Evolutionary conservation across 495 filamentous ascomycete species (phyloP), one percentile per base, ranked within the genome.

Genomic region (Collariella sp.): DNA sequence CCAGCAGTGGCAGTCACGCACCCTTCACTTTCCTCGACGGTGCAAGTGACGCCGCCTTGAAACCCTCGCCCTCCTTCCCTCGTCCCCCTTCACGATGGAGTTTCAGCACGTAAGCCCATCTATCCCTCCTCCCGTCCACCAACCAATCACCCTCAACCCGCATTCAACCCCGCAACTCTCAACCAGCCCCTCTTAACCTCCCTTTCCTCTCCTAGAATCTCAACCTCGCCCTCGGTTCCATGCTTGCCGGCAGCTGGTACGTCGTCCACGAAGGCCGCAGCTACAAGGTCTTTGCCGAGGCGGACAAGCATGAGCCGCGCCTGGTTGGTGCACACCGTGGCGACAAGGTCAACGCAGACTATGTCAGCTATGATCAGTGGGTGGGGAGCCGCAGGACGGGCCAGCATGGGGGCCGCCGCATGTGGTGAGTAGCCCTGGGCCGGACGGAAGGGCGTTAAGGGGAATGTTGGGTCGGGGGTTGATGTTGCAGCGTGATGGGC

Each of bases 171-270:
- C 40, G 3, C 13, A 43, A 41, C 15, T 34, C 10, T 18, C n/a
- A n/a, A 38, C 20, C 7, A 3, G 15, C 15, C 23, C 18, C 20
- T 13, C 18, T n/a, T 16, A 20, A 42, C 16, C n/a, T 19, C 40
- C 40, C 16, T n/a, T 40, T 23, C 40, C 20, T 9, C 40, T n/a
- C 5, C 11, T 15, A 54, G 52, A 0, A 46, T 54, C 16, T 24
- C 43, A 2, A 54, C 52, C 15, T 46, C 0, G 43, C 43, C 9
- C 10, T 18, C 18, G 42, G 52, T 43, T 20, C 12, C 34, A 31
- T 54, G 15, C 52, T 54, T 5, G 52, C 9, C 20, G 52, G 52
- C 11, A 18, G 20, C 3, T 54, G 52, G 52, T 46, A 40, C 23
- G 41, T 54, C 20, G 40, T 42, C 42, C 20, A 54, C 5, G 52